Percentiles rank a stretch among this genome's conserved stretches.
Conservation (phyloP, 768 basidiomycete species). For the Boletus rex-veris region DNA sequence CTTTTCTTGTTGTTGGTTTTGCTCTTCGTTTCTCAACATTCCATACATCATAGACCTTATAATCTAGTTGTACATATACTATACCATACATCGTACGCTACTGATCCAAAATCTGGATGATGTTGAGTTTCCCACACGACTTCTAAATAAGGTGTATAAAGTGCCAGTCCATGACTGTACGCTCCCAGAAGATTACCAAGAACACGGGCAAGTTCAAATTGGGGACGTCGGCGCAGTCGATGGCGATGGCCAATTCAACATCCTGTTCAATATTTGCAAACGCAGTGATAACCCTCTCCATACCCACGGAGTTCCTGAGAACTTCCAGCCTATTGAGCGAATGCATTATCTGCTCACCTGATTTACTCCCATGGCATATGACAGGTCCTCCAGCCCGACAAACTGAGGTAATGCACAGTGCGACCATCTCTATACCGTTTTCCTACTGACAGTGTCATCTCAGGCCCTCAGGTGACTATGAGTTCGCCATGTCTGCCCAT, state of each 20-base stretch:
- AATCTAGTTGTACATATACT: too few relatives aligned
- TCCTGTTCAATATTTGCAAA: too few relatives aligned
- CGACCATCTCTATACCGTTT: neutral
- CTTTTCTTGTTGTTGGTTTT: too few relatives aligned
- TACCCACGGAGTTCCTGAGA: neutral
- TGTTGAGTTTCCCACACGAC: too few relatives aligned
- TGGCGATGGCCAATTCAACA: neutral
- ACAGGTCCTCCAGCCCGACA: neutral
- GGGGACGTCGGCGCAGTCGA: neutral
- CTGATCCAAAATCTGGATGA: too few relatives aligned
- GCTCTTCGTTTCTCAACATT: too few relatives aligned
- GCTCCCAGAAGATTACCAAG: neutral
- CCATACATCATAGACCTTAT: too few relatives aligned
- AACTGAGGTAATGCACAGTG: neutral
- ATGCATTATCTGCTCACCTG: neutral
- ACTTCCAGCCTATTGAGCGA: neutral
- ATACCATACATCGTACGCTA: too few relatives aligned
- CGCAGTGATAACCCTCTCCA: neutral
- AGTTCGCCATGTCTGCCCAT: neutral
- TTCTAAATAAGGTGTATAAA: too few relatives aligned
- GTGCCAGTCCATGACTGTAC: too few relatives aligned
- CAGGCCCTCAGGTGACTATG: neutral
- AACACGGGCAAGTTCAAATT: neutral
- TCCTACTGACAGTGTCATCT: neutral
- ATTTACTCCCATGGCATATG: neutral